Conservation (phyloP, 1,284 basidiomycete genomes). For the Phlebopus sp. region DNA sequence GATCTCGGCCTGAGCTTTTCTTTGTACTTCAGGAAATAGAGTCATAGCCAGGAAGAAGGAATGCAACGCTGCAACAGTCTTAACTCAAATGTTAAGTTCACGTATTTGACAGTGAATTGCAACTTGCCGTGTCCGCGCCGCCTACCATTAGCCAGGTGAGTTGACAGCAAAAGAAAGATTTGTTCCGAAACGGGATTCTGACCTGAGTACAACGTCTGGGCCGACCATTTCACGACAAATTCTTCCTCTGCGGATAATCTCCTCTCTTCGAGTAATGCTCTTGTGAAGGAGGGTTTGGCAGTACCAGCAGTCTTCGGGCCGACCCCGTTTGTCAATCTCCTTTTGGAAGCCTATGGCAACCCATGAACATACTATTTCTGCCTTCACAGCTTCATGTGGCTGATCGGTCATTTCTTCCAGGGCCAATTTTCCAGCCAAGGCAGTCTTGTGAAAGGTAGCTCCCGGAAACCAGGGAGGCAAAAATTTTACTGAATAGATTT, state of each 20-base stretch:
- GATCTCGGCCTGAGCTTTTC: neutral
- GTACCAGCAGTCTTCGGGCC: neutral
- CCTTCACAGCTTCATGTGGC: conserved; percentile 12
- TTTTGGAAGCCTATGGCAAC: neutral
- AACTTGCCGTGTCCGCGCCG: conserved; percentile 3
- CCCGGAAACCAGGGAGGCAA: conserved; percentile 36
- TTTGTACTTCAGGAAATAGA: neutral
- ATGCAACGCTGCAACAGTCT: neutral
- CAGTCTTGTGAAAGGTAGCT: conserved; percentile 27
- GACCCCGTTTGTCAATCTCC: no score
- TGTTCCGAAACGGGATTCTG: neutral
- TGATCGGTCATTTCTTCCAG: conserved; percentile 4
- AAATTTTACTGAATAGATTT: conserved; percentile 20
- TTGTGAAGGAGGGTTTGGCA: neutral
- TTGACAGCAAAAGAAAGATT: neutral
- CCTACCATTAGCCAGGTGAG: conserved; percentile 14
- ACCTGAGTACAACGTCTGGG: neutral
- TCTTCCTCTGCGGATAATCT: neutral
- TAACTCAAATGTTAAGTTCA: neutral
- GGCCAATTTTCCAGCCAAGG: neutral
- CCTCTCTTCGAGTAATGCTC: neutral
- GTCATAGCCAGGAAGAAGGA: conserved; percentile 5
- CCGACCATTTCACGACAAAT: neutral
- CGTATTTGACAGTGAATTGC: neutral
- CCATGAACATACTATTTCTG: neutral